Conservation (phyloP, 176 grass and related monocot species). For the Cenchrus purpureus region DNA sequence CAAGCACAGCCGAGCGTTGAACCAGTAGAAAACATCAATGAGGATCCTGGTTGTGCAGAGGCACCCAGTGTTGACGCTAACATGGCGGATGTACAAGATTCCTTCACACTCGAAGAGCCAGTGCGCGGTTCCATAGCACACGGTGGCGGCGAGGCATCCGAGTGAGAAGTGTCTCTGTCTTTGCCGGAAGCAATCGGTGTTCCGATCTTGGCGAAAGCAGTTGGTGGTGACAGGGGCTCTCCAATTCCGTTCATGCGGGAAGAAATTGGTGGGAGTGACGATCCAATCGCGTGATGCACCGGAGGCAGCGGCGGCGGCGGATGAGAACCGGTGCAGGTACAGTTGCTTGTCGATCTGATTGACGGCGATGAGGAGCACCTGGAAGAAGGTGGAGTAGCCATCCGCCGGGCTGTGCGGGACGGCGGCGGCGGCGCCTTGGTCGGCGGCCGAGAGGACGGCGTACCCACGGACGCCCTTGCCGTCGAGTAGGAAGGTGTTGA, state of each 20-base stretch:
- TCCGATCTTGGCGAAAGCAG: no score
- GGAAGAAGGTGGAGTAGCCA: background rate
- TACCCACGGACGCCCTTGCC: background rate
- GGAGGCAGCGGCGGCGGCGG: background rate
- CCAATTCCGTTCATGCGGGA: no score
- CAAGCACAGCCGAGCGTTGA: background rate
- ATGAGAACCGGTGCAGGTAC: background rate
- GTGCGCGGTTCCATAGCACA: no score
- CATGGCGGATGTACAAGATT: no score
- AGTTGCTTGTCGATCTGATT: background rate
- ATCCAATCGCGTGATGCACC: no score
- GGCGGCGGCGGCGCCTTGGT: background rate
- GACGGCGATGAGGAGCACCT: background rate
- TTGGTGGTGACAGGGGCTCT: no score
- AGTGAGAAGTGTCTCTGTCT: no score
- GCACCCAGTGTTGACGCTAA: no score
- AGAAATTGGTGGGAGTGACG: no score
- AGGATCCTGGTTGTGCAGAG: background rate
- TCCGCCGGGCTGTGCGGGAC: background rate
- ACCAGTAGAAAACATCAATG: background rate
- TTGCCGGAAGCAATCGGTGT: no score
- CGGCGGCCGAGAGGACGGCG: background rate
- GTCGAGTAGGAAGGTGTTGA: background rate
- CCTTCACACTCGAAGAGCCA: no score
- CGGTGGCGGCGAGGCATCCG: no score